Evolutionary conservation across 345 rosid genomes (phyloP).

Genomic region (Schrenkiella parvula): DNA sequence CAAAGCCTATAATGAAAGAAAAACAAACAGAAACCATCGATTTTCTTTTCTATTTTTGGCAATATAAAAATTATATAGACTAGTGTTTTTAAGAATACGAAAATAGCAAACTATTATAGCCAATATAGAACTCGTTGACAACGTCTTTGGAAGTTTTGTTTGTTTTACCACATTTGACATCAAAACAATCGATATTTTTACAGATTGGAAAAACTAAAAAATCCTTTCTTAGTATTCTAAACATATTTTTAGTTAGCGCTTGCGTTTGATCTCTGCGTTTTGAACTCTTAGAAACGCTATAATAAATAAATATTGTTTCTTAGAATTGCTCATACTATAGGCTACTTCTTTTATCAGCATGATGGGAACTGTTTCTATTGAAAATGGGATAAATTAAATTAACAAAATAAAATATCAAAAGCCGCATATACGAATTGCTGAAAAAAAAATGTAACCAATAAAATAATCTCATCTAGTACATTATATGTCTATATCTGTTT

Average conservation of each 20-base stretch:
- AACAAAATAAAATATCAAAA: neutral
- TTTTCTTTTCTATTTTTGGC: slow-evolving; percentile 5
- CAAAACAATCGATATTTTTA: neutral
- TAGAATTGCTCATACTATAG: neutral
- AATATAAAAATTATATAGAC: neutral
- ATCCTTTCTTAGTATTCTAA: neutral
- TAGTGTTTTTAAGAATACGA: neutral
- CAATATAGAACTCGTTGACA: slow-evolving; percentile 11
- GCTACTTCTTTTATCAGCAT: neutral
- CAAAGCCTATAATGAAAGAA: slow-evolving; percentile 6
- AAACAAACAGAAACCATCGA: slow-evolving; percentile 17
- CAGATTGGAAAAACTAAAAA: neutral
- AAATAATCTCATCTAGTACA: neutral
- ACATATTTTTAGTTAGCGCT: neutral
- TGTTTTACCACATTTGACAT: neutral
- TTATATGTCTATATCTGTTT: neutral
- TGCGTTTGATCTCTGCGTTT: no score
- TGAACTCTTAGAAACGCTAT: neutral
- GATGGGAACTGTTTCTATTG: neutral
- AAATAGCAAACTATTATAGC: slow-evolving; percentile 23
- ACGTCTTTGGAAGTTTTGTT: slow-evolving; percentile 3
- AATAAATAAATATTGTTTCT: neutral
- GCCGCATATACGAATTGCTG: no score
- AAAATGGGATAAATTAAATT: neutral
- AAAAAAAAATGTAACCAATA: no score